Conservation (phyloP, 306 rosid species). For the Quercus variabilis region DNA sequence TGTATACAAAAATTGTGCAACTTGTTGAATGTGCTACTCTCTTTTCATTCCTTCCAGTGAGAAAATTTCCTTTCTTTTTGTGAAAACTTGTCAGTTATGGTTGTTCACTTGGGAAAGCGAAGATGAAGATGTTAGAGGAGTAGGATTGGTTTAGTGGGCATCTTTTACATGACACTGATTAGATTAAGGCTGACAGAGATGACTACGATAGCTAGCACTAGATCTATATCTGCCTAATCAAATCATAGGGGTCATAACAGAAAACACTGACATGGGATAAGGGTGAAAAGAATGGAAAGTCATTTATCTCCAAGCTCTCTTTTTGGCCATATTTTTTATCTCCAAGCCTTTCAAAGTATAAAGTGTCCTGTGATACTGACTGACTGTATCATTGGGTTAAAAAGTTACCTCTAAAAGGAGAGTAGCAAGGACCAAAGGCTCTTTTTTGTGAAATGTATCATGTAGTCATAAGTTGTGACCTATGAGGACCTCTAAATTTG, state of each 20-base stretch:
- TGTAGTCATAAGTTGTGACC: no score
- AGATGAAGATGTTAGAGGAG: neutral
- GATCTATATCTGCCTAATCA: neutral
- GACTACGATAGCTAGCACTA: slow-evolving; percentile 12
- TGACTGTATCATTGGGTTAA: no score
- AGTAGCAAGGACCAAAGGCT: no score
- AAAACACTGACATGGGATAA: slow-evolving; percentile 24
- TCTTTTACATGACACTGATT: slow-evolving; percentile 8
- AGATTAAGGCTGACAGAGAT: slow-evolving; percentile 9
- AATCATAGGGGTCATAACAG: slow-evolving; percentile 15
- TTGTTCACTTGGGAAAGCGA: slow-evolving; percentile 12
- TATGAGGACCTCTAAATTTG: no score
- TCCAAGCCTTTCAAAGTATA: no score
- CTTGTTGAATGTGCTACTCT: slow-evolving; percentile 9
- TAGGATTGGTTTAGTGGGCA: neutral
- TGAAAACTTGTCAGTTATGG: slow-evolving; percentile 10
- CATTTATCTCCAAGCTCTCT: no score
- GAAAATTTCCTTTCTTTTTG: slow-evolving; percentile 13
- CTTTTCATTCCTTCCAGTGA: slow-evolving; percentile 1
- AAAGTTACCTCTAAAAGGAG: no score
- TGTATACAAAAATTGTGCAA: neutral
- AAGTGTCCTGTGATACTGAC: no score
- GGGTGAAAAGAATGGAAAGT: slow-evolving; percentile 6
- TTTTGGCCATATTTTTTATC: no score
- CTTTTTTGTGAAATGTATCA: no score